Evolutionary conservation across 2,329 filamentous ascomycete genomes (phyloP).

Genomic region (Pyricularia pennisetigena): DNA sequence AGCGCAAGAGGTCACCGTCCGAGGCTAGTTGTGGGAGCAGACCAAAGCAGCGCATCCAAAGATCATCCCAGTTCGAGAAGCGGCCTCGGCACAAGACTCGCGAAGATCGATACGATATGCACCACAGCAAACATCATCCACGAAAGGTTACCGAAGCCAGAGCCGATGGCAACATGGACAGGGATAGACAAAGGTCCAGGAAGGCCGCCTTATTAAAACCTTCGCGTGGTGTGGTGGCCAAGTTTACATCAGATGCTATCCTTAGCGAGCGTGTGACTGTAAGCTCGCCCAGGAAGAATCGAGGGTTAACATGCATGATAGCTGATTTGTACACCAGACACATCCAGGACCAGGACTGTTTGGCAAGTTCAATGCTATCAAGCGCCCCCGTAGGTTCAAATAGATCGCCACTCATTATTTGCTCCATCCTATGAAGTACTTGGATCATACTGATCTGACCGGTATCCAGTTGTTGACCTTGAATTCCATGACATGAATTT

Average conservation of each 20-base stretch:
- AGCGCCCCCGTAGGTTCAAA: conserved; percentile 1
- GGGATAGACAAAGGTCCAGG: conserved; percentile 12
- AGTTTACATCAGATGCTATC: conserved; percentile 46
- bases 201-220: conserved; percentile 22
- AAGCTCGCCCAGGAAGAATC: conserved; percentile 10
- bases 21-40: not conserved
- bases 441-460: not conserved
- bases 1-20: not conserved
- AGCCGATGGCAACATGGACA: conserved; percentile 12
- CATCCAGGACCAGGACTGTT: conserved; percentile 2
- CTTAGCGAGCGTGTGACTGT: conserved; percentile 43
- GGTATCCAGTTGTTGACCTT: conserved; percentile 1
- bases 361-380: not conserved
- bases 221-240: conserved; percentile 38
- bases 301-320: conserved; percentile 3
- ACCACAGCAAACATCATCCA: conserved; percentile 10
- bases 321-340: conserved; percentile 7
- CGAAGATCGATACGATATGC: conserved; percentile 43
- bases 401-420: not conserved
- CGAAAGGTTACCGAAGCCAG: conserved; percentile 15
- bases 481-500: not conserved
- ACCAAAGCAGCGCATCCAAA: not conserved
- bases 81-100: conserved; percentile 45
- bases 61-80: conserved; percentile 30
- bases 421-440: not conserved